Conservation (phyloP, 441 rosid species). For the Jatropha multifida region DNA sequence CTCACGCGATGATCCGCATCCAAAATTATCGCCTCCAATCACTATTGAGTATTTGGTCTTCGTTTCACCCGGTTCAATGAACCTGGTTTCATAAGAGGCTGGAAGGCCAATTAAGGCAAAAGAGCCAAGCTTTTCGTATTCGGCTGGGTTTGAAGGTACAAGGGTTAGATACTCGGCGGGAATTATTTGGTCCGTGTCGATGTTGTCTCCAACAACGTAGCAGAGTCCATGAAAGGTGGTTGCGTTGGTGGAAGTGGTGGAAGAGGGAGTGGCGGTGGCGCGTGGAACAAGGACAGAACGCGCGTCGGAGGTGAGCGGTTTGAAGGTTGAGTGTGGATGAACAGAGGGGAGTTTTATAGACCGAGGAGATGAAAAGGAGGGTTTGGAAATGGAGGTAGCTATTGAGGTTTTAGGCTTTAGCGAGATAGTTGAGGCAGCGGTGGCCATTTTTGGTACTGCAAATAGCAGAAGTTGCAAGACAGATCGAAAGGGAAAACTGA, state of each 20-base stretch:
- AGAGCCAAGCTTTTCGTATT: conserved; percentile 83
- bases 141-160: conserved; percentile 83
- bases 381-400: conserved; percentile 19
- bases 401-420: conserved; percentile 6
- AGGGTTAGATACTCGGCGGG: conserved; percentile 89
- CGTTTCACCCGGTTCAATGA: conserved; percentile 46
- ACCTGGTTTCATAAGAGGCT: conserved; percentile 53
- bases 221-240: conserved; percentile 58
- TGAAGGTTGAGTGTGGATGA: conserved; percentile 15
- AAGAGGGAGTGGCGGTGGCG: conserved; percentile 22
- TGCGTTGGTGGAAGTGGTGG: conserved; percentile 24
- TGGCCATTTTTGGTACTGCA: conserved; percentile 27
- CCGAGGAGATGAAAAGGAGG: conserved; percentile 6
- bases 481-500: background rate
- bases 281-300: conserved; percentile 2
- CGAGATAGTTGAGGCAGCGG: conserved; percentile 12
- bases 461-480: background rate
- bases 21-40: conserved; percentile 75
- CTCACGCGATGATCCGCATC: conserved; percentile 93
- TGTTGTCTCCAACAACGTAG: conserved; percentile 87
- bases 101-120: conserved; percentile 85
- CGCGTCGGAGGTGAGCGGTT: conserved; percentile 24
- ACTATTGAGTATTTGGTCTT: conserved; percentile 64
- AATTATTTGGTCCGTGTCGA: conserved; percentile 91
- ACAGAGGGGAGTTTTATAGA: conserved; percentile 24